phyloP scores from a whole-genome alignment of 202 grass and related monocot genomes.

The Carex sylvatica region DNA sequence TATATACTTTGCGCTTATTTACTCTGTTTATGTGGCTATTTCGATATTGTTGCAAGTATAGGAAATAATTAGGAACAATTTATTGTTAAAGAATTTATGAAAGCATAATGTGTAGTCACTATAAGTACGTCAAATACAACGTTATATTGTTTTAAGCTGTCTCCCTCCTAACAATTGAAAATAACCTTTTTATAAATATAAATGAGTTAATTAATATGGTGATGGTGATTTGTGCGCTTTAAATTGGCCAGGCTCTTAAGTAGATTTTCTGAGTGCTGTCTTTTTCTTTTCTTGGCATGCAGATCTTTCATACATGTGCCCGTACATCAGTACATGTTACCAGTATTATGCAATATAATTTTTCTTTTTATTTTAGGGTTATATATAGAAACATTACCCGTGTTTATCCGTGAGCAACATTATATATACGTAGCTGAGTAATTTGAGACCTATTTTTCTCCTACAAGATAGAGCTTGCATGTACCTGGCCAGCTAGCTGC shows the following conservation, averaged over 20 bases:
- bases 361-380: neutral
- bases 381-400: neutral
- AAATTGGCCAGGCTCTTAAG: conserved; percentile 1
- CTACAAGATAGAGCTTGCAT: neutral
- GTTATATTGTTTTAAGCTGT: neutral
- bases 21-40: neutral
- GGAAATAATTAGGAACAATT: too few relatives aligned
- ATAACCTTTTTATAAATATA: neutral
- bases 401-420: neutral
- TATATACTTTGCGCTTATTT: neutral
- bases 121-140: neutral
- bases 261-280: neutral
- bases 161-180: neutral
- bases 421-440: neutral
- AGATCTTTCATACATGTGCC: conserved; percentile 5
- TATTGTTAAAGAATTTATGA: neutral
- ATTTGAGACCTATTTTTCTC: neutral
- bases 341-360: neutral
- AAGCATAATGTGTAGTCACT: neutral
- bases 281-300: neutral
- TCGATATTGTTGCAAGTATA: neutral
- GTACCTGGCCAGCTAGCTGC: neutral
- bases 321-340: neutral
- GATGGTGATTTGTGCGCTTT: conserved; percentile 11
- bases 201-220: neutral